Evolutionary conservation across 345 rosid species (phyloP).

Genomic region (Brassica rapa): DNA sequence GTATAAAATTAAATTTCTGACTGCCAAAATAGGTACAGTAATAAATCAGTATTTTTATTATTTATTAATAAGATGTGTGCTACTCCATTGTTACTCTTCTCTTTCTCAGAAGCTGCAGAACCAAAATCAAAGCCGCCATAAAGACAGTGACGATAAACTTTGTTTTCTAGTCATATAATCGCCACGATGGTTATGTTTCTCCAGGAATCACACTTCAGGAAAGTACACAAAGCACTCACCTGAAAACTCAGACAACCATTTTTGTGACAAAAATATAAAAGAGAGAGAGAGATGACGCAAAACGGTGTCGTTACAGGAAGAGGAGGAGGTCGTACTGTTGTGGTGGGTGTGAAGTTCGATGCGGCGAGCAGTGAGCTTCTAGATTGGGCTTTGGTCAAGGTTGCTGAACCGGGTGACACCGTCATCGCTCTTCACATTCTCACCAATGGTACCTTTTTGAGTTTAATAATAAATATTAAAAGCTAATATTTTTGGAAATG

Average conservation of each 20-base stretch:
- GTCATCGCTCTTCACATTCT: conserved; percentile 89
- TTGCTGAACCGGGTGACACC: conserved; percentile 79
- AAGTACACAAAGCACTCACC: not conserved
- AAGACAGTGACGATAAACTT: not conserved
- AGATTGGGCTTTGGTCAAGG: conserved; percentile 85
- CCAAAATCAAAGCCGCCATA: conserved; percentile 47
- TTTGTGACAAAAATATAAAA: not conserved
- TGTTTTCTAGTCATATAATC: conserved; percentile 3
- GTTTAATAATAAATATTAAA: not conserved
- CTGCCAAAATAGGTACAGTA: not conserved
- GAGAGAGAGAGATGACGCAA: conserved; percentile 22
- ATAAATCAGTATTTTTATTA: not conserved
- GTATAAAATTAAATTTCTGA: not conserved
- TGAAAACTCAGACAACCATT: conserved; percentile 17
- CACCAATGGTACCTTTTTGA: conserved; percentile 46
- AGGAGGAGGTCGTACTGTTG: conserved; percentile 50
- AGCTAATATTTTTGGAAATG: conserved; percentile 10
- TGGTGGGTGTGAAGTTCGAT: conserved; percentile 85
- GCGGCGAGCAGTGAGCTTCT: conserved; percentile 68
- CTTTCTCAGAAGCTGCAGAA: conserved; percentile 49
- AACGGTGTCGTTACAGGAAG: conserved; percentile 22
- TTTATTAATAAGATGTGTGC: conserved; percentile 17
- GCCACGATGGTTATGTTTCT: conserved; percentile 27
- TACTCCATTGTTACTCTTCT: conserved; percentile 15
- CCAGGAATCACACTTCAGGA: conserved; percentile 26